Evolutionary conservation across 2,329 filamentous ascomycete species (phyloP), one percentile per base, ranked within the genome.

Genomic region (Nemania sp.): DNA sequence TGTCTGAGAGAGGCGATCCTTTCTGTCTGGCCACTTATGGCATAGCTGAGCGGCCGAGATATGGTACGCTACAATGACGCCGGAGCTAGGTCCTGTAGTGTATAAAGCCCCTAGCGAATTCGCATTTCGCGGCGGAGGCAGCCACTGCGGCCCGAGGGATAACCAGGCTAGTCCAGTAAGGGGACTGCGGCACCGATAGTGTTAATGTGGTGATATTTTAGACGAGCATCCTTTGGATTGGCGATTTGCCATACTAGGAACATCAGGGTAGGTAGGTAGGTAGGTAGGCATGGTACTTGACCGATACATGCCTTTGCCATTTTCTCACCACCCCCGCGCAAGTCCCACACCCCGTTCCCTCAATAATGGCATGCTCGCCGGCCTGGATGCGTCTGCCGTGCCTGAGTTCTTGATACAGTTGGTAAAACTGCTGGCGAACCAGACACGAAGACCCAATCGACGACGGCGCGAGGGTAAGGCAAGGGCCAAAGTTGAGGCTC

Each of bases 151-250:
- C 25, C 46, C 21, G 20, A 35, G 46, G 15, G 29, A 34, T 34
- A 48, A n/a, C 34, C n/a, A 48, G 4, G 21, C 46, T 48, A 48
- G 29, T 20, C 25, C 12, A 48, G 29, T 29, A 20, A 25, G 21
- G 5, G 11, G 12, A 34, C n/a, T 46, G 43, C 21, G 25, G 25
- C 25, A 29, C 25, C 3, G 4, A 29, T 46, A 46, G 15, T 39
- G 35, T 39, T 11, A 11, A 39, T 39, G 21, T 54, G 25, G 51
- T 53, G 40, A 54, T 54, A 54, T 45, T 46, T 54, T 43, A 48
- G 29, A 54, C 51, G 25, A 25, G 35, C n/a, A 5, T 40, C 39
- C 40, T 17, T 5, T 45, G 10, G 17, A n/a, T 17, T 46, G 10
- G 29, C 13, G 12, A 53, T 37, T 43, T 40, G 40, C 39, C 39